Conservation (phyloP, 768 basidiomycete genomes). For the Auricularia cornea region DNA sequence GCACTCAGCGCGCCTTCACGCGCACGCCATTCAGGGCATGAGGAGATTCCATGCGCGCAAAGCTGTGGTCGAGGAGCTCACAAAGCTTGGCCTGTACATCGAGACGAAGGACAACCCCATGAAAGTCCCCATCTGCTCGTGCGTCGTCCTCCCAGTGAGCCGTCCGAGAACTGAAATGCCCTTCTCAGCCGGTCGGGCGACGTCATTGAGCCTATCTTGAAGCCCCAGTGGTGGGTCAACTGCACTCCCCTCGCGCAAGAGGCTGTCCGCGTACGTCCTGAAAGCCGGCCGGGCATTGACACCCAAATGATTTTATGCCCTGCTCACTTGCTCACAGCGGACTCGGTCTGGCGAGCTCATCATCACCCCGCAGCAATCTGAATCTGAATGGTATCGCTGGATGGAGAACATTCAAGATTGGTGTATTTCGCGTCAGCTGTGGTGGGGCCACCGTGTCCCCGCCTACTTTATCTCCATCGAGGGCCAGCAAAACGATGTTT, state of each 20-base stretch:
- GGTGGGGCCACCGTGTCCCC: constrained; percentile 98
- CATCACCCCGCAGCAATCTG: constrained; percentile 78
- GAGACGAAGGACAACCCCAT: constrained; percentile 96
- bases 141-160: constrained; percentile 14
- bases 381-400: constrained; percentile 95
- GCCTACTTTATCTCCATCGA: constrained; percentile 88
- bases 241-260: constrained; percentile 88
- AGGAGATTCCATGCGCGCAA: constrained; percentile 92
- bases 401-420: constrained; percentile 93
- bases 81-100: constrained; percentile 76
- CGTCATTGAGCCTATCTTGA: constrained; percentile 87
- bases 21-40: constrained; percentile 59
- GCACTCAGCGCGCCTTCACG: background rate
- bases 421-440: constrained; percentile 97
- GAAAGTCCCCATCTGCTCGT: constrained; percentile 92
- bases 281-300: background rate
- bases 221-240: constrained; percentile 99
- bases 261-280: constrained; percentile 58
- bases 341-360: constrained; percentile 79
- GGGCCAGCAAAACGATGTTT: constrained; percentile 59
- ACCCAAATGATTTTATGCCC: background rate
- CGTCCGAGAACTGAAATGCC: constrained; percentile 4
- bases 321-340: constrained; percentile 41
- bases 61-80: constrained; percentile 72
- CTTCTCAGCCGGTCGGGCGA: constrained; percentile 82